Percentiles rank a stretch among this genome's conserved stretches.
Conservation (phyloP, 768 basidiomycete species). For the Boletellus ananiceps region DNA sequence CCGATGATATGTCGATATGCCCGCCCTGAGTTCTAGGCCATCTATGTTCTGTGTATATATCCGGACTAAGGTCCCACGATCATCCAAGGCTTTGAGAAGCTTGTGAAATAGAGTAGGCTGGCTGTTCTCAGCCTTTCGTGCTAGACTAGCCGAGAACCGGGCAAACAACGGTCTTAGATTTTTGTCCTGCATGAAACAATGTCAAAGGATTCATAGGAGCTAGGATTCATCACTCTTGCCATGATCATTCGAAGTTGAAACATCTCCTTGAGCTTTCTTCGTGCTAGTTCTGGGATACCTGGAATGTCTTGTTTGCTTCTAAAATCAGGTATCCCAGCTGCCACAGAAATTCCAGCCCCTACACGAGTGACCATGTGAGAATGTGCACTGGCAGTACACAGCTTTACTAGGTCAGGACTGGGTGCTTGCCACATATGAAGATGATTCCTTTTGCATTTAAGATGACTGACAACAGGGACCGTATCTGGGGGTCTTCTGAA, state of each 20-base stretch:
- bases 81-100: constrained; percentile 7
- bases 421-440: constrained; percentile 10
- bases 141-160: neutral
- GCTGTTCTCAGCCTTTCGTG: neutral
- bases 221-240: neutral
- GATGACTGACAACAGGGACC: constrained; percentile 1
- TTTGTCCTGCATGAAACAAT: neutral
- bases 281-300: no score
- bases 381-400: neutral
- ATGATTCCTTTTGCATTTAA: constrained; percentile 9
- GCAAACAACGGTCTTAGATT: neutral
- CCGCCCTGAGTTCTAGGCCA: constrained; percentile 8
- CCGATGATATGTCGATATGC: constrained; percentile 6
- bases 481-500: neutral
- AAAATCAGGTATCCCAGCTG: no score
- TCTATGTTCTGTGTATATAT: constrained; percentile 15
- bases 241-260: neutral
- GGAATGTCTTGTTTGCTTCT: no score
- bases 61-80: constrained; percentile 2
- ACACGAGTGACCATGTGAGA: neutral
- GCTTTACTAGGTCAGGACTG: neutral
- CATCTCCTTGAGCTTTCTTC: no score
- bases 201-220: neutral
- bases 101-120: constrained; percentile 8
- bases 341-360: neutral